A percentile compares a stretch with the other conserved stretches of the same genome.
Evolutionary conservation across 2,329 filamentous ascomycete species (phyloP).

Genomic region (Corinectria fuckeliana): DNA sequence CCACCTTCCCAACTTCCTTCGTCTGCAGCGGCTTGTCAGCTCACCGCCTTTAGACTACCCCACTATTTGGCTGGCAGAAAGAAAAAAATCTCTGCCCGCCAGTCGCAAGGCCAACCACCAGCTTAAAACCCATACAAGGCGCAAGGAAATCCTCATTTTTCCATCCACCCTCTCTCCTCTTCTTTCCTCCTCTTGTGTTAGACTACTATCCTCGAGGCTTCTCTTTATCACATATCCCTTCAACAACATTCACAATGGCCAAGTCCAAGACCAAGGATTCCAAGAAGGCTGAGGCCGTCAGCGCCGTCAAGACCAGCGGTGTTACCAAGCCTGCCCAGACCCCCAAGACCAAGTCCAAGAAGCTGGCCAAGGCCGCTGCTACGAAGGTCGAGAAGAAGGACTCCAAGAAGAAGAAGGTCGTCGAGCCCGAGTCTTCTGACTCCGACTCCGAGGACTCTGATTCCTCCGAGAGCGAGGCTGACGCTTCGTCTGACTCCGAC

Average conservation of each 20-base stretch:
- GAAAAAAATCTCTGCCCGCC: conserved; percentile 37
- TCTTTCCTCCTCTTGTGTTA: conserved; percentile 22
- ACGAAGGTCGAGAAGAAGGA: conserved; percentile 55
- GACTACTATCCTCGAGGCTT: conserved; percentile 13
- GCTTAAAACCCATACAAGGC: conserved; percentile 30
- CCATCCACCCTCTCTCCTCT: conserved; percentile 29
- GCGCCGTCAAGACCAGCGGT: conserved; percentile 68
- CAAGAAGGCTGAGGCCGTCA: conserved; percentile 58
- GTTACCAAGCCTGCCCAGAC: conserved; percentile 72
- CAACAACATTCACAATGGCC: conserved; percentile 59
- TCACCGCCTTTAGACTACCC: conserved; percentile 46
- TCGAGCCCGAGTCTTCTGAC: conserved; percentile 49
- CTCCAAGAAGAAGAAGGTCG: conserved; percentile 56
- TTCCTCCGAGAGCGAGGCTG: conserved; percentile 43
- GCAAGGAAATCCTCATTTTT: conserved; percentile 18
- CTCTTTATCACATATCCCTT: conserved; percentile 18
- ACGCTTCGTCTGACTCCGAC: conserved; percentile 43
- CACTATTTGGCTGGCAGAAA: conserved; percentile 45
- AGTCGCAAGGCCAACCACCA: conserved; percentile 34
- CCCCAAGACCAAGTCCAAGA: conserved; percentile 71
- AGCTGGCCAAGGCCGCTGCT: conserved; percentile 66
- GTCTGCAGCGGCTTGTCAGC: neutral
- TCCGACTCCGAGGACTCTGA: conserved; percentile 10
- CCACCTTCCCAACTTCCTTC: conserved; percentile 36
- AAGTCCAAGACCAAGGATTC: conserved; percentile 67